Evolutionary conservation across 257 asterid species (phyloP).

Genomic region (Anisodus tanguticus): DNA sequence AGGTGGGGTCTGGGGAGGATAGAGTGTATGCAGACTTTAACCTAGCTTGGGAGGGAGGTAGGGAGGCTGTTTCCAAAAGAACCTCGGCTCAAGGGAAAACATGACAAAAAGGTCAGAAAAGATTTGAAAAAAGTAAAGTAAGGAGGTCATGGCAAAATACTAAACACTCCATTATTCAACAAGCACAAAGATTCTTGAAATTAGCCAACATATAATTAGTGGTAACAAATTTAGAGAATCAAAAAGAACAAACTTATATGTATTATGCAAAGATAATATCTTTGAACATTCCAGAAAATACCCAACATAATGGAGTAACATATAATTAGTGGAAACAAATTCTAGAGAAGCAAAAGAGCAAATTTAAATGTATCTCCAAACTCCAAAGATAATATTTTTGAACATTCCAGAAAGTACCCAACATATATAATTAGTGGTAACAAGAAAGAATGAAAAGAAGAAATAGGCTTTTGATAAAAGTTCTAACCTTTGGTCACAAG

Average conservation of each 20-base stretch:
- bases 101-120: too few relatives aligned
- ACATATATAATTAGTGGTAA: neutral
- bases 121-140: too few relatives aligned
- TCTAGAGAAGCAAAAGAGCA: too few relatives aligned
- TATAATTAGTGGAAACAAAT: neutral
- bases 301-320: neutral
- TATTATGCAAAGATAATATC: neutral
- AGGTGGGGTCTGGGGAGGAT: too few relatives aligned
- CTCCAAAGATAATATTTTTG: neutral
- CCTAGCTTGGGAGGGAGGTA: too few relatives aligned
- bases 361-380: too few relatives aligned
- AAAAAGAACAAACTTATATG: neutral
- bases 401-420: neutral
- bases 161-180: slow-evolving; percentile 32
- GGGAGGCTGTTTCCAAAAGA: too few relatives aligned
- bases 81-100: too few relatives aligned
- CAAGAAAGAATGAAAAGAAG: neutral
- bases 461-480: neutral
- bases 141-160: too few relatives aligned
- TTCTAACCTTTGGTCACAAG: neutral
- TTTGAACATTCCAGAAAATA: neutral
- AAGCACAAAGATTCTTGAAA: neutral
- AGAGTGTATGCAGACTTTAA: too few relatives aligned
- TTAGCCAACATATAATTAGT: neutral
- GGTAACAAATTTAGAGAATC: neutral